phyloP scores from a whole-genome alignment of 2,329 filamentous ascomycete genomes.

The Alternaria brassicicola region DNA sequence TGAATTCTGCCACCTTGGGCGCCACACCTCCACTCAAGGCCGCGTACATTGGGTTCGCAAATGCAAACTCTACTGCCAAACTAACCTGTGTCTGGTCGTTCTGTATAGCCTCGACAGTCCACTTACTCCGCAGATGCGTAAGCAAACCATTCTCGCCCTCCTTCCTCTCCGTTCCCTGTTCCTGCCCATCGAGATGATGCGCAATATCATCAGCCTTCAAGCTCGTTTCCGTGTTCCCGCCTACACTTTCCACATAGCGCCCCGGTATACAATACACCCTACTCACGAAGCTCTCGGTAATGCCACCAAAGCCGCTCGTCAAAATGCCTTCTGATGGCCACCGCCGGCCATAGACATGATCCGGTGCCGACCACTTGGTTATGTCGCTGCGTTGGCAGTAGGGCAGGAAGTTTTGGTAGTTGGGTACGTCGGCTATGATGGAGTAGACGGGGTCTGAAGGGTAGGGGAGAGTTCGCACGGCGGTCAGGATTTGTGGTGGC shows the following conservation, averaged over 20 bases:
- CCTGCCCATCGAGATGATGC: constrained; percentile 49
- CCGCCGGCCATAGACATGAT: constrained; percentile 53
- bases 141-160: constrained; percentile 56
- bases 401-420: constrained; percentile 85
- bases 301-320: constrained; percentile 81
- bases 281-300: constrained; percentile 84
- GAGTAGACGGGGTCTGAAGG: constrained; percentile 72
- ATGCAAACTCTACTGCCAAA: constrained; percentile 79
- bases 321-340: constrained; percentile 80
- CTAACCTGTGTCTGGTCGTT: constrained; percentile 71
- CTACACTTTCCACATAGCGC: constrained; percentile 76
- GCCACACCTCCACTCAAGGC: constrained; percentile 81
- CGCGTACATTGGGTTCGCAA: constrained; percentile 86
- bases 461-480: constrained; percentile 79
- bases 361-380: constrained; percentile 70
- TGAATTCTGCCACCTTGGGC: constrained; percentile 80
- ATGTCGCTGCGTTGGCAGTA: constrained; percentile 82
- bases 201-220: constrained; percentile 50
- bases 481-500: constrained; percentile 70
- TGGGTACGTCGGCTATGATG: constrained; percentile 84
- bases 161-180: constrained; percentile 4
- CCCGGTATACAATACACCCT: constrained; percentile 77
- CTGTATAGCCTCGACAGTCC: constrained; percentile 62
- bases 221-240: constrained; percentile 61
- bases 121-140: constrained; percentile 71